Base-by-base conservation (phyloP, 495 filamentous ascomycete species). In the Aspergillus ostianus region DNA sequence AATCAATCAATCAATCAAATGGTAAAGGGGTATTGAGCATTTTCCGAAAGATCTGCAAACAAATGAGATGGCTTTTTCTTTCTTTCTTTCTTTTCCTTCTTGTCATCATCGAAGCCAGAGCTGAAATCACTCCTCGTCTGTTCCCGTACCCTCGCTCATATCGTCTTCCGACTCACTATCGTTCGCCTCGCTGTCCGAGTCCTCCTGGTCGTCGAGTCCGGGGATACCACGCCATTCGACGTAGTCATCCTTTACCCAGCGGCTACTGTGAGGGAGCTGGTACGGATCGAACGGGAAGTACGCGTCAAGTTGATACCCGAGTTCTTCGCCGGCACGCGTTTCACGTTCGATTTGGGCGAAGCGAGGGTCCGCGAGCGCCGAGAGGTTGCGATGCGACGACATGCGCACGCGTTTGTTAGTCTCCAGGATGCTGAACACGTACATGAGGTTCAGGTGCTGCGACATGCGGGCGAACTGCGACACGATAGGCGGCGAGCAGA, bases 251-350 rank as follows among this genome's bases (percentile, higher is more conserved):
- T 90, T 84, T 51, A 99, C 67, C 94, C 95, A 98, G 44, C 85
- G 79, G 70, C 87, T 89, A 64, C 92, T 96, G 52, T 84, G 78
- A 0, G 91, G 93, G 13, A 98, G 79, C 61, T 90, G 86, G 73
- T 96, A 98, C 3, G 94, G 94, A 68, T 99, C 94, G 66, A 99
- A 99, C 2, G 95, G 94, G 71, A 98, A 98, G 71, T 93, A 97
- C 0, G 90, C 90, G 60, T 97, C 93, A 2, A 98, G 81, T 70
- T 93, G 76, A 73, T 84, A 86, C 45, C 86, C 87, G 57, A 92
- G 86, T 45, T 88, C 83, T 51, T 84, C 83, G 55, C 76, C 73
- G 47, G 77, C 56, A 82, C 88, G 65, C 21, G 84, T 82, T 67
- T 94, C 92, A 47, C 91, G 82, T 23, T 81, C 79, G 1, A 78